A percentile compares a stretch with the other conserved stretches of the same genome.
phyloP scores from a whole-genome alignment of 345 rosid species.

The Eucalyptus leucophloia region DNA sequence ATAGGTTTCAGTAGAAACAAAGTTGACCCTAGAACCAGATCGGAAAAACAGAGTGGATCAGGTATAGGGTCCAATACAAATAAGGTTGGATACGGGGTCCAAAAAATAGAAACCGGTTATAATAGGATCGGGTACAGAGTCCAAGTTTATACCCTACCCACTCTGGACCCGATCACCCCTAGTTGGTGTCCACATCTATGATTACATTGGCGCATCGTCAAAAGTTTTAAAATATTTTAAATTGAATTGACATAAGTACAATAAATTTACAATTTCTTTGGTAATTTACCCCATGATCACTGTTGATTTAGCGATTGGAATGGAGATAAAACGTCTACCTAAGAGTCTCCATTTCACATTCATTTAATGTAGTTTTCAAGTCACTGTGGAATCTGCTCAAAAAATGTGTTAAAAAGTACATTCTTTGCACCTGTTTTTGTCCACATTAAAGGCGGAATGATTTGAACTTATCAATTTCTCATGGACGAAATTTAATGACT shows the following conservation, averaged over 20 bases:
- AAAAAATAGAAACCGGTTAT: too few species aligned
- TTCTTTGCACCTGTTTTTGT: not conserved
- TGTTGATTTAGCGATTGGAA: not conserved
- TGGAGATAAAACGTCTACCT: not conserved
- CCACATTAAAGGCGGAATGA: not conserved
- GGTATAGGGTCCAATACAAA: too few species aligned
- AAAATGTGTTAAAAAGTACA: not conserved
- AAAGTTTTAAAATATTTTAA: not conserved
- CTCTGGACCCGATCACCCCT: too few species aligned
- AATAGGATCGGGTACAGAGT: accelerated
- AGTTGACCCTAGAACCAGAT: accelerated
- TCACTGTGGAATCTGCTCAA: not conserved
- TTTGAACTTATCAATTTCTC: not conserved
- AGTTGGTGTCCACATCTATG: not conserved
- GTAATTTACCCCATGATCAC: not conserved
- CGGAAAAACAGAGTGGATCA: accelerated
- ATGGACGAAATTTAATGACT: not conserved
- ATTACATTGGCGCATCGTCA: not conserved
- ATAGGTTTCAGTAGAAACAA: accelerated
- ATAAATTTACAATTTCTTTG: not conserved
- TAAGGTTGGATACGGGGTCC: accelerated
- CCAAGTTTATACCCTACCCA: too few species aligned
- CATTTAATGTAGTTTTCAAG: not conserved
- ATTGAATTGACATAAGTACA: not conserved
- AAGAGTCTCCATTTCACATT: not conserved